phyloP scores from a whole-genome alignment of 805 yeast genomes.

The Yamadazyma sp. region DNA sequence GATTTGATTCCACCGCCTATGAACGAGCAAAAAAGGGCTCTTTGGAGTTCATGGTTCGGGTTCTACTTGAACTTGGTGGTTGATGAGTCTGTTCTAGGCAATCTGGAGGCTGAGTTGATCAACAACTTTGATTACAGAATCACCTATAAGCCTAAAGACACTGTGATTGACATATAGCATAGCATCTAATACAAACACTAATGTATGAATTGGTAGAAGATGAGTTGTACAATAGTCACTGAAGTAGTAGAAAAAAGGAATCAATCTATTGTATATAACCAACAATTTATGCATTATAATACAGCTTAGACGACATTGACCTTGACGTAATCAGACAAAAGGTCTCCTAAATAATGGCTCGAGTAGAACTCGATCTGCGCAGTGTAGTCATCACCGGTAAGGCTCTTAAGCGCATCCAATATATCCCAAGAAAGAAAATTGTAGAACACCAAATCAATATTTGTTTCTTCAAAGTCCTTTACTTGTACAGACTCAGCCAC shows the following conservation, averaged over 20 bases:
- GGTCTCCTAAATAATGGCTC: slow-evolving; percentile 29
- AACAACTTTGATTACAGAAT: slow-evolving; percentile 65
- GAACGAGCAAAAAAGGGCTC: slow-evolving; percentile 36
- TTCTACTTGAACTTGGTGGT: slow-evolving; percentile 58
- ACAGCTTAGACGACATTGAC: slow-evolving; percentile 11
- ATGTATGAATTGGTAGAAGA: no score
- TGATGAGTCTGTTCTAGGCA: slow-evolving; percentile 47
- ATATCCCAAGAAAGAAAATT: slow-evolving; percentile 59
- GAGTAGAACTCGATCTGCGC: slow-evolving; percentile 29
- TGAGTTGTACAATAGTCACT: no score
- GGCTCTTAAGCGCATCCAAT: slow-evolving; percentile 28
- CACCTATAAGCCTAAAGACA: slow-evolving; percentile 60
- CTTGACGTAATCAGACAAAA: slow-evolving; percentile 32
- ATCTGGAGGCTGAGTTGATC: slow-evolving; percentile 45
- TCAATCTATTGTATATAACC: no score
- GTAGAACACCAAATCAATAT: slow-evolving; percentile 73
- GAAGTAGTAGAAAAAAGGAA: no score
- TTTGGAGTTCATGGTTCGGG: slow-evolving; percentile 75
- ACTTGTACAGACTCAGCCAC: slow-evolving; percentile 60
- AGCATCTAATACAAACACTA: no score
- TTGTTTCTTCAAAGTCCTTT: slow-evolving; percentile 19
- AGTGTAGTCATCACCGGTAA: slow-evolving; percentile 23
- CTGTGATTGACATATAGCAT: slow-evolving; percentile 24
- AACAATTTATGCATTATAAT: no score
- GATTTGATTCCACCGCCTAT: slow-evolving; percentile 38